Evolutionary conservation across 139 green algal species (phyloP).

Genomic region (Chlamydomonas applanata): DNA sequence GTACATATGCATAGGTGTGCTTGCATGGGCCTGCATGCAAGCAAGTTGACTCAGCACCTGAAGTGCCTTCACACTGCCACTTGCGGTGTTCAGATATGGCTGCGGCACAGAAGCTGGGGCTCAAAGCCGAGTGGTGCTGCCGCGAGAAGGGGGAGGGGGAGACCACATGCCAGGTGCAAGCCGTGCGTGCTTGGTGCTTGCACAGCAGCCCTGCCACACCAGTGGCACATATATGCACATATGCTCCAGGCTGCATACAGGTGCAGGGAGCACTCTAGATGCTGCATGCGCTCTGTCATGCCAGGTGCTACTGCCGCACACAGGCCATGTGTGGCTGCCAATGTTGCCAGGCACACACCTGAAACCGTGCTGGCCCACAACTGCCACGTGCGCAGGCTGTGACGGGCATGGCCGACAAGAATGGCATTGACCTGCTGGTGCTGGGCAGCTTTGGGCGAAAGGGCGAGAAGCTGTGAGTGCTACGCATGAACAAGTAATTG

Average conservation of each 20-base stretch:
- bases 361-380: too few relatives aligned
- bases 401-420: constrained; percentile 32
- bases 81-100: neutral
- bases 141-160: constrained; percentile 44
- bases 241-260: too few relatives aligned
- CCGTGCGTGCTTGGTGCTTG: too few relatives aligned
- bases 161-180: constrained; percentile 25
- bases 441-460: constrained; percentile 53
- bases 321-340: too few relatives aligned
- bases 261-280: too few relatives aligned
- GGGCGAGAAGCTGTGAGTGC: constrained; percentile 52
- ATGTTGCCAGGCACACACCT: too few relatives aligned
- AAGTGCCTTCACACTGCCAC: too few relatives aligned
- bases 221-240: too few relatives aligned
- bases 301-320: too few relatives aligned
- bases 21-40: constrained; percentile 7
- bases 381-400: constrained; percentile 20
- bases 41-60: neutral
- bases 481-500: neutral
- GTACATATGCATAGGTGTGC: too few relatives aligned
- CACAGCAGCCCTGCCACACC: too few relatives aligned
- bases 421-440: constrained; percentile 40
- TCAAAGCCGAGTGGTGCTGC: constrained; percentile 39
- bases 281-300: too few relatives aligned
- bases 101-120: neutral